Conservation (phyloP, 148 eudicot genomes). For the Chenopodium formosanum region DNA sequence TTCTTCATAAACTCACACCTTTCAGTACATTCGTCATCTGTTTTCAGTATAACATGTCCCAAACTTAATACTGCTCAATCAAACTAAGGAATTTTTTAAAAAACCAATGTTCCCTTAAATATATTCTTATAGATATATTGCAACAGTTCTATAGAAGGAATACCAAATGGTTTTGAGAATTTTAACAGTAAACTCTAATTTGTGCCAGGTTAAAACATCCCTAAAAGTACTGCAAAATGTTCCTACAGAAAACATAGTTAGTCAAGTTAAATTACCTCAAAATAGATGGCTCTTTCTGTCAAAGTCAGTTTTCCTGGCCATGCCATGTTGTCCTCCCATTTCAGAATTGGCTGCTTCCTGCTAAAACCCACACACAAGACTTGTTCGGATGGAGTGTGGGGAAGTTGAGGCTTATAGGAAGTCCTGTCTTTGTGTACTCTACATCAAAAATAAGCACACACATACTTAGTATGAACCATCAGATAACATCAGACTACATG, state of each 20-base stretch:
- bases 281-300: constrained; percentile 86
- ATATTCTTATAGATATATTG: background rate
- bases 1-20: background rate
- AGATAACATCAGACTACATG: background rate
- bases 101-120: background rate
- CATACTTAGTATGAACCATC: constrained; percentile 13
- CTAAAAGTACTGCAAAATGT: background rate
- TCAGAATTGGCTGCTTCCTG: constrained; percentile 77
- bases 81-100: background rate
- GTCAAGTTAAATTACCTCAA: constrained; percentile 56
- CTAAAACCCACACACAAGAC: constrained; percentile 73
- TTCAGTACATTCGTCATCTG: background rate
- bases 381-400: constrained; percentile 45
- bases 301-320: constrained; percentile 90
- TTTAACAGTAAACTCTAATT: no score
- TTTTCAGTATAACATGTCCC: background rate
- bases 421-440: constrained; percentile 87
- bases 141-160: background rate
- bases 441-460: constrained; percentile 18
- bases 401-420: constrained; percentile 44
- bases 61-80: background rate
- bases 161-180: background rate
- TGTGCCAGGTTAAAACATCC: background rate
- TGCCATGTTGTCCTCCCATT: constrained; percentile 89
- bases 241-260: background rate